phyloP scores from a whole-genome alignment of 139 green algal genomes.

The Gonium pectorale region DNA sequence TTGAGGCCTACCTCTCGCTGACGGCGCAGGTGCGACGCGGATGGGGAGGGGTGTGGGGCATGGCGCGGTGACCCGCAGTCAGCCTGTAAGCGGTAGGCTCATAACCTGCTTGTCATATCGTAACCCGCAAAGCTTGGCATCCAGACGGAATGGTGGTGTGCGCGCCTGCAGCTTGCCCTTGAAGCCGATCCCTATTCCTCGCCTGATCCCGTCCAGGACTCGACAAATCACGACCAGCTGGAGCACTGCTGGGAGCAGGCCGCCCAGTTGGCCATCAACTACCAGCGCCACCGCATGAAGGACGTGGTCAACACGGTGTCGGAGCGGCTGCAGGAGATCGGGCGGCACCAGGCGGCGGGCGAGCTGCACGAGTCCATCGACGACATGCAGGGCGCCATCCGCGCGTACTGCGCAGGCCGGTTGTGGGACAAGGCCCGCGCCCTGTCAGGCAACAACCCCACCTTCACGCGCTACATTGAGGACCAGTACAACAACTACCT shows the following conservation, averaged over 20 bases:
- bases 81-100: too few relatives aligned
- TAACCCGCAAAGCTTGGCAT: too few relatives aligned
- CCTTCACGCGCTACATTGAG: slow-evolving; percentile 74
- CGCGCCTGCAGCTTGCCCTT: too few relatives aligned
- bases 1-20: slow-evolving; percentile 86
- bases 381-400: slow-evolving; percentile 63
- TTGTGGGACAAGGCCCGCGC: slow-evolving; percentile 74
- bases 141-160: too few relatives aligned
- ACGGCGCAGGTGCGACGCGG: slow-evolving; percentile 45
- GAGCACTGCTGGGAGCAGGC: slow-evolving; percentile 73
- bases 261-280: slow-evolving; percentile 74
- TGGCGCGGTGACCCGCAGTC: background rate
- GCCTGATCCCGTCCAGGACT: background rate
- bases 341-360: slow-evolving; percentile 67
- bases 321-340: slow-evolving; percentile 68
- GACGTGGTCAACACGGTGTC: slow-evolving; percentile 75
- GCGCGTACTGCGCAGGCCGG: slow-evolving; percentile 63
- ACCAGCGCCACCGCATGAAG: slow-evolving; percentile 69
- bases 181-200: too few relatives aligned
- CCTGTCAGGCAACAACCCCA: slow-evolving; percentile 66
- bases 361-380: slow-evolving; percentile 77
- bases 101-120: too few relatives aligned
- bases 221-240: slow-evolving; percentile 46
- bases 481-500: slow-evolving; percentile 71
- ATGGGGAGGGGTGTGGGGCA: slow-evolving; percentile 7